Evolutionary conservation across 2,329 filamentous ascomycete species (phyloP).

Genomic region (Aureobasidium zeae): DNA sequence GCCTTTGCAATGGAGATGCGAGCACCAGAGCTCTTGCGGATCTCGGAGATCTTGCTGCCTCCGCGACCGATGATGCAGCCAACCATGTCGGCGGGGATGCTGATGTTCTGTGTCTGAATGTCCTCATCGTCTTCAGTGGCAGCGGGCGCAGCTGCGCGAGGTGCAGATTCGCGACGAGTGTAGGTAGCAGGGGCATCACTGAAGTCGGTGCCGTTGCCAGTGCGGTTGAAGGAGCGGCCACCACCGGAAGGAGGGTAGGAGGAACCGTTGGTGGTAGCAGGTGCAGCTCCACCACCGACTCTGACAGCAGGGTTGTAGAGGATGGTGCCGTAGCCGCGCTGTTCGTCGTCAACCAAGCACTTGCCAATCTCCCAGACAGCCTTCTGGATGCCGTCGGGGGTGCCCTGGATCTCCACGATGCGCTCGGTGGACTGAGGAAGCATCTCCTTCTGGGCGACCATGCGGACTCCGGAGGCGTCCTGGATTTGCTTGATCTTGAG

Average conservation of each 20-base stretch:
- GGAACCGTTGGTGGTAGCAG: slow-evolving; percentile 45
- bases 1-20: slow-evolving; percentile 97
- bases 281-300: slow-evolving; percentile 57
- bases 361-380: slow-evolving; percentile 99
- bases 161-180: slow-evolving; percentile 66
- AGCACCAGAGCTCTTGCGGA: slow-evolving; percentile 90
- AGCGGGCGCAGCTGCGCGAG: slow-evolving; percentile 66
- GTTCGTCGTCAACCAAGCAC: slow-evolving; percentile 95
- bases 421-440: slow-evolving; percentile 96
- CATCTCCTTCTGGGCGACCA: slow-evolving; percentile 99
- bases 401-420: slow-evolving; percentile 93
- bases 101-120: slow-evolving; percentile 98
- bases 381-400: slow-evolving; percentile 88
- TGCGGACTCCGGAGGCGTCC: slow-evolving; percentile 89
- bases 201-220: slow-evolving; percentile 95
- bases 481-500: slow-evolving; percentile 99
- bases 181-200: slow-evolving; percentile 67
- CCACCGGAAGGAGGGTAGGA: slow-evolving; percentile 44
- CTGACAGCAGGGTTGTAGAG: slow-evolving; percentile 95
- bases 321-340: slow-evolving; percentile 91
- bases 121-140: slow-evolving; percentile 96
- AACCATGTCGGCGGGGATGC: slow-evolving; percentile 98
- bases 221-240: slow-evolving; percentile 58
- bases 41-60: slow-evolving; percentile 97
- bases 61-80: slow-evolving; percentile 96